Percentiles rank a stretch among this genome's conserved stretches.
These are phyloP conservation scores for Backusella westeae DNA, from an alignment of 192 early-diverging fungal species.

Conservation along the genomic window DNA sequence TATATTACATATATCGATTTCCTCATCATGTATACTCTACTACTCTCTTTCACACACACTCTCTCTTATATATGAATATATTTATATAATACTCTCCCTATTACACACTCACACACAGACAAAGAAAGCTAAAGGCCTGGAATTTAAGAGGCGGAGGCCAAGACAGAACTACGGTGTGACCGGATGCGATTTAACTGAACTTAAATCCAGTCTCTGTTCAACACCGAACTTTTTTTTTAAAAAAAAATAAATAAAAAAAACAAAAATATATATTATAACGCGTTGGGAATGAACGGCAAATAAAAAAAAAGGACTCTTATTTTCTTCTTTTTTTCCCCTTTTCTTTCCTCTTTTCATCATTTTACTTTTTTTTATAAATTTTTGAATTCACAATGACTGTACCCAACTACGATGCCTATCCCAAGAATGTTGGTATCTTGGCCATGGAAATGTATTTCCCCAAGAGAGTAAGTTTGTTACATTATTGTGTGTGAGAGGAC, in stretches of 20 bases:
- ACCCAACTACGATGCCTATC: slow-evolving; percentile 29
- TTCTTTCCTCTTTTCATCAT: slow-evolving; percentile 1
- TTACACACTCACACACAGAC: not conserved
- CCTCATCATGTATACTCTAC: not conserved
- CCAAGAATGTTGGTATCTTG: slow-evolving; percentile 46
- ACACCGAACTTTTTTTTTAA: not conserved
- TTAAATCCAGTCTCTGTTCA: not conserved
- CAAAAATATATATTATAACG: not conserved
- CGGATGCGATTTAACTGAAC: not conserved
- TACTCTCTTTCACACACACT: not conserved
- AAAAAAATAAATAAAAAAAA: not conserved
- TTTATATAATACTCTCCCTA: not conserved
- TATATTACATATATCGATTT: not conserved
- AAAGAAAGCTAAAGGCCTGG: not conserved
- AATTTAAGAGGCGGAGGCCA: not conserved
- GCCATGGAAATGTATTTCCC: slow-evolving; percentile 52
- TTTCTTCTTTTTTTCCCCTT: slow-evolving; percentile 7
- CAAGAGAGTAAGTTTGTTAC: slow-evolving; percentile 41
- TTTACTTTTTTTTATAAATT: not conserved
- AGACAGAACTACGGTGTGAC: slow-evolving; percentile 5
- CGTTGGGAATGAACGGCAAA: not conserved
- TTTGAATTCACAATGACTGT: slow-evolving; percentile 12
- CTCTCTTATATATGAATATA: not conserved
- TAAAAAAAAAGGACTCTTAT: not conserved
- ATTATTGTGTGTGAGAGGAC: not conserved